Conservation (phyloP, 441 rosid species). For the Viola pubescens region DNA sequence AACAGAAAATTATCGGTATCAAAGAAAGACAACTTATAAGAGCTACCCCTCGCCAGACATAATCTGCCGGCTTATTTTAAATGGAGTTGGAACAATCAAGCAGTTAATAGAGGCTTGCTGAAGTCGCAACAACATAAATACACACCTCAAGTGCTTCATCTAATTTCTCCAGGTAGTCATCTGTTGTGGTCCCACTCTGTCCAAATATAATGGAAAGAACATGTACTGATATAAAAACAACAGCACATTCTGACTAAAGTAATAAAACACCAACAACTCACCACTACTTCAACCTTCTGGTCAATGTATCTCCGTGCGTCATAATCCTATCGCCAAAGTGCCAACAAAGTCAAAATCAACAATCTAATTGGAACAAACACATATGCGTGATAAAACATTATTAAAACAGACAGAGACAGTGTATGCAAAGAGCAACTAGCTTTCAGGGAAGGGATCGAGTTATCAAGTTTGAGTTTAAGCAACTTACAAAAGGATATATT, state of each 20-base stretch:
- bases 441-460: background rate
- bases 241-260: background rate
- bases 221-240: conserved; percentile 3
- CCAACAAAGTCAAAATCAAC: conserved; percentile 1
- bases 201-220: conserved; percentile 11
- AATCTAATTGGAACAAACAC: background rate
- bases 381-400: background rate
- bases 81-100: conserved; percentile 1
- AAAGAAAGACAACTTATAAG: conserved; percentile 1
- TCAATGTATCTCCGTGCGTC: conserved; percentile 64
- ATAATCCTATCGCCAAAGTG: conserved; percentile 46
- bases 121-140: conserved; percentile 16
- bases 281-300: conserved; percentile 78
- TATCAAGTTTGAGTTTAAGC: conserved; percentile 9
- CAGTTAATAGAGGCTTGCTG: conserved; percentile 5
- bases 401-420: no score
- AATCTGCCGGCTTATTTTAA: background rate
- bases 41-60: background rate
- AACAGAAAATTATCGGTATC: conserved; percentile 8
- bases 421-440: no score
- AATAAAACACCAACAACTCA: conserved; percentile 23
- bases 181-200: conserved; percentile 80
- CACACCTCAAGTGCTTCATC: conserved; percentile 82
- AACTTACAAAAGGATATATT: conserved; percentile 86
- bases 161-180: conserved; percentile 60